These are phyloP conservation scores for Cercophora samala DNA, from an alignment of 495 filamentous ascomycete species.

Conservation along the genomic window DNA sequence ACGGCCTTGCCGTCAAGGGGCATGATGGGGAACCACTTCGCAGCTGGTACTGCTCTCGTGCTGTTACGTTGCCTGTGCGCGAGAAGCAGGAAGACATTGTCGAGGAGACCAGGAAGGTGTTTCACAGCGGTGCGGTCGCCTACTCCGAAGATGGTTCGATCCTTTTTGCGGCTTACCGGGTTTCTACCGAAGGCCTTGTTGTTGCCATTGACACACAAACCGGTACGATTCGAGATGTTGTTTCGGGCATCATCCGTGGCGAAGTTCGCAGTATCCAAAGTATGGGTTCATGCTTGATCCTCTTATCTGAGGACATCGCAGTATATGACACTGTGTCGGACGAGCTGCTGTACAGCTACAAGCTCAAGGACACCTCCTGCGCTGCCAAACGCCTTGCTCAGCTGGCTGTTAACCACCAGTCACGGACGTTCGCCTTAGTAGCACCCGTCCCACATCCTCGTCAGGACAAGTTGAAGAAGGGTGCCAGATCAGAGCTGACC, in stretches of 20 bases:
- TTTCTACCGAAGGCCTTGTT: constrained; percentile 46
- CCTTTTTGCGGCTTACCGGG: constrained; percentile 58
- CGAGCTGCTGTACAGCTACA: constrained; percentile 52
- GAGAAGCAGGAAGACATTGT: constrained; percentile 37
- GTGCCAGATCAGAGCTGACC: constrained; percentile 46
- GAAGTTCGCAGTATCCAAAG: constrained; percentile 56
- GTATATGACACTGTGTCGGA: constrained; percentile 67
- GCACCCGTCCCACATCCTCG: constrained; percentile 38
- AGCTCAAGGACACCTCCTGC: constrained; percentile 30
- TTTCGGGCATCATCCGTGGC: constrained; percentile 53
- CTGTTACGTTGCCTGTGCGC: constrained; percentile 52
- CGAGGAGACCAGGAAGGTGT: constrained; percentile 13
- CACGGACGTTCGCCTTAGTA: constrained; percentile 57
- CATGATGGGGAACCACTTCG: constrained; percentile 51
- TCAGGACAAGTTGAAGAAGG: constrained; percentile 28
- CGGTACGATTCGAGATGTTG: constrained; percentile 52
- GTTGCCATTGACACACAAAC: constrained; percentile 57
- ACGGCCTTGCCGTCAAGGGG: constrained; percentile 57
- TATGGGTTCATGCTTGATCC: constrained; percentile 57
- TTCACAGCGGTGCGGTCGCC: constrained; percentile 53
- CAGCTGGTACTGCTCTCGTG: constrained; percentile 69
- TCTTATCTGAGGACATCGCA: constrained; percentile 57
- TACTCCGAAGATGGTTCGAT: constrained; percentile 88
- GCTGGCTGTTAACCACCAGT: constrained; percentile 56
- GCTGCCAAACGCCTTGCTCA: constrained; percentile 48